phyloP scores from a whole-genome alignment of 495 filamentous ascomycete genomes.

The Aspergillus heteromorphus region DNA sequence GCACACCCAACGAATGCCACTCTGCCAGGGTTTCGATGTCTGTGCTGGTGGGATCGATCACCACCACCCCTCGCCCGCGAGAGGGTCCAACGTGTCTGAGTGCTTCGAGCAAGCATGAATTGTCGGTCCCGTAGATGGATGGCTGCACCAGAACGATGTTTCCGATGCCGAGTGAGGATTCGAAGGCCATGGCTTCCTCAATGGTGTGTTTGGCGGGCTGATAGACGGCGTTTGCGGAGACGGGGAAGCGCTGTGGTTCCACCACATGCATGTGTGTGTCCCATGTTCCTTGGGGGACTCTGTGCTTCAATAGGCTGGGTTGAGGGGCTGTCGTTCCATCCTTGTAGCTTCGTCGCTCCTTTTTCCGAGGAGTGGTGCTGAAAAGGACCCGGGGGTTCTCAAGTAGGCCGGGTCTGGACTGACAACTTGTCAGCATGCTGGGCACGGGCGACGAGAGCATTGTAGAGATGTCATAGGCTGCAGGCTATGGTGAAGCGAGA shows the following conservation, averaged over 20 bases:
- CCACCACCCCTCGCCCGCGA: constrained; percentile 45
- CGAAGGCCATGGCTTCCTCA: constrained; percentile 36
- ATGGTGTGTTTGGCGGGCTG: constrained; percentile 33
- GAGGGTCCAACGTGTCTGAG: constrained; percentile 33
- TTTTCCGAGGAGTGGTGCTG: neutral
- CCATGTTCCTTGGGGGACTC: constrained; percentile 39
- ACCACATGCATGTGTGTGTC: constrained; percentile 52
- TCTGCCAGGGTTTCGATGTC: constrained; percentile 27
- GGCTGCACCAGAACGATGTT: constrained; percentile 49
- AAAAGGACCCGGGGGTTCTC: neutral
- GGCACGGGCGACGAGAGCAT: neutral
- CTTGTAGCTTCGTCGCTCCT: neutral
- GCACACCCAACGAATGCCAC: constrained; percentile 46
- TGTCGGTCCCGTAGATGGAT: constrained; percentile 47
- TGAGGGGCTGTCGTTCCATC: neutral
- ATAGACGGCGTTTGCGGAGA: constrained; percentile 34
- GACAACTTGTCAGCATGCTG: constrained; percentile 10
- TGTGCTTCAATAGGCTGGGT: constrained; percentile 16
- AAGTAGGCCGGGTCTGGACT: constrained; percentile 7
- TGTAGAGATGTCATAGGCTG: neutral
- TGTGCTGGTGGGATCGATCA: constrained; percentile 39
- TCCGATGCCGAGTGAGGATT: constrained; percentile 31
- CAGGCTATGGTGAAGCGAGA: neutral
- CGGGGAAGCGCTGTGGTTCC: constrained; percentile 36
- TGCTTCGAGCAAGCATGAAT: constrained; percentile 47